Evolutionary conservation across 2,329 filamentous ascomycete genomes (phyloP), one percentile per base, ranked within the genome.

Genomic region (Penicillium sp.): DNA sequence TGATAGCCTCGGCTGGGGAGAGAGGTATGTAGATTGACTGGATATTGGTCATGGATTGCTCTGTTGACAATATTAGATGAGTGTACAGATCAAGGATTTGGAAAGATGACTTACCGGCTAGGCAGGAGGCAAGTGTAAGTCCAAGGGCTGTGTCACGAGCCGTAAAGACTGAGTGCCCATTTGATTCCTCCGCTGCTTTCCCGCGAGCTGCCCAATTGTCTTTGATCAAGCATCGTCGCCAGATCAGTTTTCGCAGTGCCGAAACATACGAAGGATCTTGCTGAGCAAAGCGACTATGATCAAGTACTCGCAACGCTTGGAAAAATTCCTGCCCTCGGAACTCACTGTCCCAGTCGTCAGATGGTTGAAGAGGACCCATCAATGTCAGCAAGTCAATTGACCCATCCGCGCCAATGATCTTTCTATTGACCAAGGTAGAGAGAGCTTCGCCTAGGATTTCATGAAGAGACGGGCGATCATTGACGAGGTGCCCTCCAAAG

Each of bases 201-300:
- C 94, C 93, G 66, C 95, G 82, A 53, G 77, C 79, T 24, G 81
- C 77, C 94, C 94, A 99, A 67, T 96, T 84, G 69, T 96, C 92
- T 45, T 86, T 84, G 60, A 93, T 81, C 65, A 88, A 88, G 56
- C 90, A 87, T 49, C 94, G 85, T 66, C 94, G 87, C 94, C 94
- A 99, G 57, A 97, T 89, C 24, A 70, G 51, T 34, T 68, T 69
- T 6, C 64, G 65, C 42, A 70, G 51, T 28, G 66, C 60, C 44
- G 52, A 52, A 45, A 61, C 41, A 42, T 65, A 66, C 12, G 58
- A 57, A 10, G 62, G 59, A 77, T 85, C 59, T 75, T 77, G 62
- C 70, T 78, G 62, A 79, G 80, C 59, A 75, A 83, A 66, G 76
- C 80, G 70, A 76, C 79, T 64, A 75, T 85, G 70, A 15, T 76